Base-by-base conservation (phyloP, 2,329 filamentous ascomycete species). In the Ophiostoma australiae region DNA sequence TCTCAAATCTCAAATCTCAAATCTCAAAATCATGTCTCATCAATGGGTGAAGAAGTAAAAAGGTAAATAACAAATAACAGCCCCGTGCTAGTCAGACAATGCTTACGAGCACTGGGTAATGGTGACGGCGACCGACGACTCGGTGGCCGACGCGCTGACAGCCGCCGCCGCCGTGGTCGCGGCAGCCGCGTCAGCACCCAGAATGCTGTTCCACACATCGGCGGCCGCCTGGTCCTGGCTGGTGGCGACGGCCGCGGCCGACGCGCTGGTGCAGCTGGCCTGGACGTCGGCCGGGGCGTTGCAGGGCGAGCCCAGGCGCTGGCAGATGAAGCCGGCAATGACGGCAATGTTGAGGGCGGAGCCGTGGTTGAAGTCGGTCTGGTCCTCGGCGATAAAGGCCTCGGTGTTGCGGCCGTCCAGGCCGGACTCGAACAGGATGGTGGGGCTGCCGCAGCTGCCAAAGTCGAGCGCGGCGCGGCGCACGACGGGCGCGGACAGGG, bases 241-340 rank as follows among this genome's bases (percentile, higher is more conserved):
- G 0, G 76, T 74, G 35, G 75, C 75, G 1, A 76, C 74, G 8
- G 77, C 77, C 5, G 77, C 76, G 1, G 75, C 72, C 17, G 74
- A 75, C 15, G 76, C 76, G 70, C 73, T 75, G 7, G 76, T 75
- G 71, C 76, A 78, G 15, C 73, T 74, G 5, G 74, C 72, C 72
- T 75, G 72, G n/a, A 73, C 75, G 39, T 74, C 76, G n/a, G 75
- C 75, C 4, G 75, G 69, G 1, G 79, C 80, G 33, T 79, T 77
- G 73, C 80, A 81, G 15, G 76, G 72, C 66, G 73, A 78, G 35
- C 74, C 73, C 17, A 83, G 76, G 71, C 81, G 81, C 70, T 78
- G 76, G 77, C 82, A 84, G 77, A 85, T 83, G 77, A 85, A 85
- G 65, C 78, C 76, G 15, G 82, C 79, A 73, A 85, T 83, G 75